A percentile compares a stretch with the other conserved stretches of the same genome.
Evolutionary conservation across 805 yeast genomes (phyloP).

Genomic region (Saitoella complicata): DNA sequence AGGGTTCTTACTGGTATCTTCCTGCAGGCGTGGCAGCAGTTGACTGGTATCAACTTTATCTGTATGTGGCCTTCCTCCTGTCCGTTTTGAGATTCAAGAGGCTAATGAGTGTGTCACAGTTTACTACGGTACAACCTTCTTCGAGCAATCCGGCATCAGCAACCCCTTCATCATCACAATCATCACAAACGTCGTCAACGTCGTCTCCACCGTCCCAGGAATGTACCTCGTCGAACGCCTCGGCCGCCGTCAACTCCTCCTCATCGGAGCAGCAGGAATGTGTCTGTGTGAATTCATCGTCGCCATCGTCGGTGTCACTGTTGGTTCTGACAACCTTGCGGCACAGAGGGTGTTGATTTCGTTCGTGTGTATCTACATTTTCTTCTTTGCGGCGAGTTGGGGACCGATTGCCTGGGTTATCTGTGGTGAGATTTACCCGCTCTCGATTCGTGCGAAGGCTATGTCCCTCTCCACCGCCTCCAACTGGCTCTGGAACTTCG

Average conservation of each 20-base stretch:
- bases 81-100: slow-evolving; percentile 22
- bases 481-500: slow-evolving; percentile 7
- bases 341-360: slow-evolving; percentile 37
- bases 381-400: slow-evolving; percentile 70
- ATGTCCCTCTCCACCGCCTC: slow-evolving; percentile 8
- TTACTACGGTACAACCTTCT: slow-evolving; percentile 26
- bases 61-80: slow-evolving; percentile 51
- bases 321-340: slow-evolving; percentile 4
- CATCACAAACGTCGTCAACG: slow-evolving; percentile 68
- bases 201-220: slow-evolving; percentile 68
- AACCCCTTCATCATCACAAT: slow-evolving; percentile 60
- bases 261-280: slow-evolving; percentile 68
- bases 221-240: slow-evolving; percentile 57
- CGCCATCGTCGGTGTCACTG: slow-evolving; percentile 41
- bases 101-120: slow-evolving; percentile 7
- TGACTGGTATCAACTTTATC: slow-evolving; percentile 31
- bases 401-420: slow-evolving; percentile 42
- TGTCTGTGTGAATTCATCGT: slow-evolving; percentile 45
- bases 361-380: slow-evolving; percentile 43
- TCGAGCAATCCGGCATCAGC: slow-evolving; percentile 29
- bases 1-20: slow-evolving; percentile 38
- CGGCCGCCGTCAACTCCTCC: slow-evolving; percentile 58
- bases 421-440: slow-evolving; percentile 9
- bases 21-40: slow-evolving; percentile 16
- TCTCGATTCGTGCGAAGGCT: slow-evolving; percentile 9